These are phyloP conservation scores for Phytophthora idaei DNA, from an alignment of 352 stramenopile genomes.

Conservation along the genomic window DNA sequence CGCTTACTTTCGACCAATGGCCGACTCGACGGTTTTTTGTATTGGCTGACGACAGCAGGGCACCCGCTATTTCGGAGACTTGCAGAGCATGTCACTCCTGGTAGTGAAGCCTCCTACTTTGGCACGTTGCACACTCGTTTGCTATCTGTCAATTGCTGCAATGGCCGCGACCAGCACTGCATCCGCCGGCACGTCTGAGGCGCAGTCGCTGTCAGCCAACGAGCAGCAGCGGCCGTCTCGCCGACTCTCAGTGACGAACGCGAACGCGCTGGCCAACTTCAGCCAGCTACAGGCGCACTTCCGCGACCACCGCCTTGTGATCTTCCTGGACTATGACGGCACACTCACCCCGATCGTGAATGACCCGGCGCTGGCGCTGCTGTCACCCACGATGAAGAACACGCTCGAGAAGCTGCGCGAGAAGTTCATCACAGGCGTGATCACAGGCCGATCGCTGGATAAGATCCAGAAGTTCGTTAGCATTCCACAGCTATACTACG, in stretches of 20 bases:
- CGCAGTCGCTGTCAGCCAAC: slow-evolving; percentile 6
- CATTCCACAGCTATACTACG: slow-evolving; percentile 90
- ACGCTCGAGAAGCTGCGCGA: slow-evolving; percentile 80
- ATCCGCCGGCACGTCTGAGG: slow-evolving; percentile 1
- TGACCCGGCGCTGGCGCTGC: slow-evolving; percentile 74
- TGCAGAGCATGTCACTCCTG: slow-evolving; percentile 23
- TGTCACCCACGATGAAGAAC: slow-evolving; percentile 67
- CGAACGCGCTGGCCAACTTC: slow-evolving; percentile 83
- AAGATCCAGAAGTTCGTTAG: slow-evolving; percentile 91
- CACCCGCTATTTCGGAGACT: slow-evolving; percentile 25
- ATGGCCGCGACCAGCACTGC: slow-evolving; percentile 24
- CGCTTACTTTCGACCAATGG: slow-evolving; percentile 30
- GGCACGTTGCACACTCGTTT: slow-evolving; percentile 6
- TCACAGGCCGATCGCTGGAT: slow-evolving; percentile 82
- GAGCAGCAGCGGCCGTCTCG: slow-evolving; percentile 19
- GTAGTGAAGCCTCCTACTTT: slow-evolving; percentile 23
- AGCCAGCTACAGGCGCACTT: slow-evolving; percentile 57
- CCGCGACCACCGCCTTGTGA: slow-evolving; percentile 62
- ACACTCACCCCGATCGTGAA: slow-evolving; percentile 92
- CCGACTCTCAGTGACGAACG: slow-evolving; percentile 70
- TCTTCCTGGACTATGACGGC: slow-evolving; percentile 92
- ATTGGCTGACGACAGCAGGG: slow-evolving; percentile 29
- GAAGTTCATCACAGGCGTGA: slow-evolving; percentile 87
- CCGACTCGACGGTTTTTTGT: slow-evolving; percentile 20
- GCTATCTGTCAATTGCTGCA: slow-evolving; percentile 17